A percentile compares a stretch with the other conserved stretches of the same genome.
Conservation (phyloP, 345 rosid species). For the Garcia nutans region DNA sequence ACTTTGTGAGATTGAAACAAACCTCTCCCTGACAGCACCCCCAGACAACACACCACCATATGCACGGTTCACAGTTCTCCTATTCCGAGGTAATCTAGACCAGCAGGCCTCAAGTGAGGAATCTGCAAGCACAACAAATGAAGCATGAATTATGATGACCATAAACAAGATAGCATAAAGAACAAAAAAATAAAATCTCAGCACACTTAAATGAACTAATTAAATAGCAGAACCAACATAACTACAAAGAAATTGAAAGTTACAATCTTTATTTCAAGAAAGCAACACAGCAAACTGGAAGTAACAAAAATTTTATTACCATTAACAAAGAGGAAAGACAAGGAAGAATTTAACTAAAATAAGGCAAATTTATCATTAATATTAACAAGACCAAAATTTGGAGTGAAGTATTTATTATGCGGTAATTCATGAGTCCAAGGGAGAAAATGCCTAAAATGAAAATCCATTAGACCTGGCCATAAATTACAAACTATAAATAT, state of each 20-base stretch:
- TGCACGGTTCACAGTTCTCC: conserved; percentile 20
- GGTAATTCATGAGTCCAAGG: neutral
- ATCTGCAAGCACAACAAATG: conserved; percentile 8
- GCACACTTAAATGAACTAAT: neutral
- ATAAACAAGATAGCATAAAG: neutral
- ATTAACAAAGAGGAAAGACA: no score
- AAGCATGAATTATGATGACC: neutral
- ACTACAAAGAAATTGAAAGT: neutral
- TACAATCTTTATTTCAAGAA: neutral
- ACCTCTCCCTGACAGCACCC: conserved; percentile 24
- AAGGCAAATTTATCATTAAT: no score
- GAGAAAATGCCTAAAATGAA: neutral
- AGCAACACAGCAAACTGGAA: neutral
- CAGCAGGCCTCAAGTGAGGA: conserved; percentile 23
- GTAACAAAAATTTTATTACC: neutral
- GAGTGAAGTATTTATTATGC: no score
- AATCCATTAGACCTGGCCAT: neutral
- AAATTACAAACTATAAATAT: neutral
- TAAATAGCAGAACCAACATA: neutral
- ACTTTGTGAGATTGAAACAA: neutral
- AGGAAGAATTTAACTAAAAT: no score
- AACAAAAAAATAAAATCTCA: no score
- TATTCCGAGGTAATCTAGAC: conserved; percentile 13
- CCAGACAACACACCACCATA: conserved; percentile 25
- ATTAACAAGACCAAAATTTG: no score